A percentile compares a stretch with the other conserved stretches of the same genome.
phyloP scores from a whole-genome alignment of 2,329 filamentous ascomycete species.

The Aspergillus fijiensis region DNA sequence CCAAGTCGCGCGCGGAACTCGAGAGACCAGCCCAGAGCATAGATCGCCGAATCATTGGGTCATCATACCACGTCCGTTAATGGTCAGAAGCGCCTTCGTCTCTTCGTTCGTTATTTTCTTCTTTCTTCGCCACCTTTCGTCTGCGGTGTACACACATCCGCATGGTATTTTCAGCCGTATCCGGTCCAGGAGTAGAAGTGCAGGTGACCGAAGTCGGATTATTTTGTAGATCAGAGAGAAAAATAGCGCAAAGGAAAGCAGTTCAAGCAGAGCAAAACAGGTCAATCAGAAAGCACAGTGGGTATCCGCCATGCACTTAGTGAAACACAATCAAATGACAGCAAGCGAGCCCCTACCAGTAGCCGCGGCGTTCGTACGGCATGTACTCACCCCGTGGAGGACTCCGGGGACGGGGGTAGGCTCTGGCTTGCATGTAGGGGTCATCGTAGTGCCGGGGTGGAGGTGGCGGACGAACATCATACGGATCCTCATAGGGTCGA shows the following conservation, averaged over 20 bases:
- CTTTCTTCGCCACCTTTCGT: neutral
- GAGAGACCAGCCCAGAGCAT: neutral
- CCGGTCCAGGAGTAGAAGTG: slow-evolving; percentile 1
- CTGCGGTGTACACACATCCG: neutral
- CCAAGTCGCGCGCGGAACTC: neutral
- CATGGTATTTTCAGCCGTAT: slow-evolving; percentile 3
- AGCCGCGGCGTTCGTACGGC: slow-evolving; percentile 45
- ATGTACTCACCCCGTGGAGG: slow-evolving; percentile 43
- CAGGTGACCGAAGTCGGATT: neutral
- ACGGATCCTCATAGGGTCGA: slow-evolving; percentile 61
- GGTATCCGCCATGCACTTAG: slow-evolving; percentile 26
- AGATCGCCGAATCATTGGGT: neutral
- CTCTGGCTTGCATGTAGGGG: slow-evolving; percentile 57
- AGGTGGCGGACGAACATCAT: slow-evolving; percentile 53
- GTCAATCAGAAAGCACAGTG: slow-evolving; percentile 16
- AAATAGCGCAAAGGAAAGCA: slow-evolving; percentile 1
- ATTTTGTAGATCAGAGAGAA: slow-evolving; percentile 6
- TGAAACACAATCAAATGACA: slow-evolving; percentile 17
- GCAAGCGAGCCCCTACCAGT: slow-evolving; percentile 40
- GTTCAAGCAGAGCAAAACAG: neutral
- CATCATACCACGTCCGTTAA: slow-evolving; percentile 9
- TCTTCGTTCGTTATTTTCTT: neutral
- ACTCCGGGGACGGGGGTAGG: slow-evolving; percentile 51
- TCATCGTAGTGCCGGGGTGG: slow-evolving; percentile 56
- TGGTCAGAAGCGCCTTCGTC: neutral